Base-by-base conservation (phyloP, 169 alveolate species). In the Cryptosporidium canis region DNA sequence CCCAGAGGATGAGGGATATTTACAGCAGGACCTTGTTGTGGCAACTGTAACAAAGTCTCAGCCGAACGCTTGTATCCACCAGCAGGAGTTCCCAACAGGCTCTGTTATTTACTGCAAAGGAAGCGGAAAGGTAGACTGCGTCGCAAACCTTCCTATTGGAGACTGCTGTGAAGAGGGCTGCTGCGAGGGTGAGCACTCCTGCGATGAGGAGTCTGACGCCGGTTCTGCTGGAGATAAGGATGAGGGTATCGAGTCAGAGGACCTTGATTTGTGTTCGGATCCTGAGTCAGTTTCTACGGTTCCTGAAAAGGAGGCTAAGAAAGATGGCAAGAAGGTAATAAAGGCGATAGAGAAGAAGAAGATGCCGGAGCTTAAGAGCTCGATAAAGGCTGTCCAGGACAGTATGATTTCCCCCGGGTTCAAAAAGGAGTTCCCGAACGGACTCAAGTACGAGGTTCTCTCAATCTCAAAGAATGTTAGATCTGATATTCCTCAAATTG, bases 1-100 rank as follows among this genome's bases (percentile, higher is more conserved):
- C 14, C 72, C 87, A 39, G 29, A 58, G 12, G 55, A 70, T 51
- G 53, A 47, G 1, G 53, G 66, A 51, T 18, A 9, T 24, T 27
- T 18, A 18, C 41, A 61, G 24, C 48, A 70, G 0, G 67, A 47
- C 24, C 21, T 77, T 24, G 41, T 41, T 14, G 33, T 77, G 27
- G 87, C 77, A 58, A 61, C 72, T 9, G 87, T 77, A 9, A 77
- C 77, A 5, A 77, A 77, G 51, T 55, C 87, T 2, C 87, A 56
- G 5, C 87, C 87, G 58, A 77, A 77, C 45, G 64, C 72, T 27
- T 77, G 87, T 44, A 35, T 77, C 16, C 44, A 48, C 41, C 87
- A 77, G 11, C 64, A 43, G 37, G 72, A 77, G 16, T 39, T 77
- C 43, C 87, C 87, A 27, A 58, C 61, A 18, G 64, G 64, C 39